These are phyloP conservation scores for Pistacia integerrima DNA, from an alignment of 345 rosid species.

Conservation along the genomic window DNA sequence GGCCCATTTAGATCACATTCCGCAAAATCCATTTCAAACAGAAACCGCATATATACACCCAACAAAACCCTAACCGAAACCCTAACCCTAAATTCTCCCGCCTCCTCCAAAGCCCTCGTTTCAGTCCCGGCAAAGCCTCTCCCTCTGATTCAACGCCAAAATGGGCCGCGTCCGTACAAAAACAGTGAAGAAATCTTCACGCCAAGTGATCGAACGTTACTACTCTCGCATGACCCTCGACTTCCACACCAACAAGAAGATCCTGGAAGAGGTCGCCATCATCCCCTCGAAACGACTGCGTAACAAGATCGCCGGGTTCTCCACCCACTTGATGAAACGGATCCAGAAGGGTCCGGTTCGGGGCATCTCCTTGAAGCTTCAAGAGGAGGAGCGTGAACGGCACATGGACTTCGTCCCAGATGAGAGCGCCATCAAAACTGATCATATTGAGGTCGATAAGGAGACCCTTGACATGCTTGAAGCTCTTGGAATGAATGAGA, in stretches of 20 bases:
- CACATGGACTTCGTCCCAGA: conserved; percentile 80
- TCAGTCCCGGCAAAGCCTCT: not conserved
- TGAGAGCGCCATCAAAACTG: conserved; percentile 64
- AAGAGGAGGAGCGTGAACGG: conserved; percentile 79
- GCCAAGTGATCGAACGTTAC: conserved; percentile 69
- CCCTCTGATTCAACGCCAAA: not conserved
- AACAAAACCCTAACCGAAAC: conserved; percentile 13
- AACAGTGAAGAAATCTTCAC: conserved; percentile 73
- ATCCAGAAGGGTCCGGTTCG: conserved; percentile 76
- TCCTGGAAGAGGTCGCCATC: conserved; percentile 66
- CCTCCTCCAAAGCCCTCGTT: not conserved
- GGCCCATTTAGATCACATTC: too few species aligned
- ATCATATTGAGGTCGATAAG: conserved; percentile 60
- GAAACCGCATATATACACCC: not conserved
- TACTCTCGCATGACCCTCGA: conserved; percentile 70
- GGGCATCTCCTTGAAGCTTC: conserved; percentile 70
- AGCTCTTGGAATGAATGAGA: conserved; percentile 55
- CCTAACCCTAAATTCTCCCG: not conserved
- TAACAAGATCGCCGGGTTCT: conserved; percentile 76
- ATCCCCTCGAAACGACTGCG: conserved; percentile 73
- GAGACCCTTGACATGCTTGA: conserved; percentile 72
- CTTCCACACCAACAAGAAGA: conserved; percentile 76
- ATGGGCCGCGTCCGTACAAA: conserved; percentile 80
- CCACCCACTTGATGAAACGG: conserved; percentile 72
- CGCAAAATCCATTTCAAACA: too few species aligned